Conservation (phyloP, 306 rosid genomes). For the Quercus robur region DNA sequence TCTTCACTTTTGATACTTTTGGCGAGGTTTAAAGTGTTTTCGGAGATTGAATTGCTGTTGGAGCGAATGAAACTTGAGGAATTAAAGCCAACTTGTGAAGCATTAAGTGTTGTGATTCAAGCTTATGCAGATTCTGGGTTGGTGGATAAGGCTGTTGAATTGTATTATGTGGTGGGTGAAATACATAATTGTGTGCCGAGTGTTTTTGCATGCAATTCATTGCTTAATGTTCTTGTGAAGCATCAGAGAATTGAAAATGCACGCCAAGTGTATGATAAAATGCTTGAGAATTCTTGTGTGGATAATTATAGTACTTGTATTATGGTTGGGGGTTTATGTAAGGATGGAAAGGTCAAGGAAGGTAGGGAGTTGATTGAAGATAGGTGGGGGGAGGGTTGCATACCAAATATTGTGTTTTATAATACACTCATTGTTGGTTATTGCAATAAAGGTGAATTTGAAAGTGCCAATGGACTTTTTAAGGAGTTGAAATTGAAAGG, state of each 20-base stretch:
- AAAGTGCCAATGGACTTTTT: slow-evolving; percentile 44
- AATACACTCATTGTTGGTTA: slow-evolving; percentile 67
- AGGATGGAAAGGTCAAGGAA: slow-evolving; percentile 55
- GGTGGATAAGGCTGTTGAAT: slow-evolving; percentile 54
- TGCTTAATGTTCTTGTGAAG: slow-evolving; percentile 48
- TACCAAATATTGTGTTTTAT: slow-evolving; percentile 72
- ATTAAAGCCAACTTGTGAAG: slow-evolving; percentile 49
- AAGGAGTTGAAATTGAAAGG: slow-evolving; percentile 70
- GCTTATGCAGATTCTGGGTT: slow-evolving; percentile 52
- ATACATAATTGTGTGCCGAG: slow-evolving; percentile 44
- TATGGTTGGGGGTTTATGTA: slow-evolving; percentile 63
- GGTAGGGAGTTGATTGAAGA: slow-evolving; percentile 56
- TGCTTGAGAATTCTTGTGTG: slow-evolving; percentile 27
- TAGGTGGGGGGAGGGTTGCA: slow-evolving; percentile 70
- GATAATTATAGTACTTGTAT: slow-evolving; percentile 77
- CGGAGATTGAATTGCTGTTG: slow-evolving; percentile 51
- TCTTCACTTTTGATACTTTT: slow-evolving; percentile 68
- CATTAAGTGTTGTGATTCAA: slow-evolving; percentile 42
- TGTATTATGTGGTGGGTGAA: slow-evolving; percentile 31
- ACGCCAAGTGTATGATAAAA: slow-evolving; percentile 59
- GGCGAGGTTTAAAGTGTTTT: slow-evolving; percentile 49
- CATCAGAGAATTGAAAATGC: slow-evolving; percentile 46
- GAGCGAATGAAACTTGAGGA: slow-evolving; percentile 36
- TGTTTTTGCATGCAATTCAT: slow-evolving; percentile 49
- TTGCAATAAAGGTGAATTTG: slow-evolving; percentile 62